A percentile compares a stretch with the other conserved stretches of the same genome.
These are phyloP conservation scores for Teunomyces panamensis DNA, from an alignment of 805 yeast species.

Conservation along the genomic window DNA sequence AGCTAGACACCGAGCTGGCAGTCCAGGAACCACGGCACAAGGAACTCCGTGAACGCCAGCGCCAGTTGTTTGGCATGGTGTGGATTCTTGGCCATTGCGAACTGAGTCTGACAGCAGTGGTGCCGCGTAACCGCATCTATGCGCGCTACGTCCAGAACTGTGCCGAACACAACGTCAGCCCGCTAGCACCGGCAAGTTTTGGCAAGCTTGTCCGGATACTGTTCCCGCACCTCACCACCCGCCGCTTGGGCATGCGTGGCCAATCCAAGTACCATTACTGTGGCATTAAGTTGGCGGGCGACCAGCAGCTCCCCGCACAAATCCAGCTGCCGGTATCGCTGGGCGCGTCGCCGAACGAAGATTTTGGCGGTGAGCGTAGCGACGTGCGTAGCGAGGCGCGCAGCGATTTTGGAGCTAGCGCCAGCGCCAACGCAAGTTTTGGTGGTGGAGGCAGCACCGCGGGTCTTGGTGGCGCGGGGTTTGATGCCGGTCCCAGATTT, in stretches of 20 bases:
- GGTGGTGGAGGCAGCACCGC: background rate
- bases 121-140: slow-evolving; percentile 42
- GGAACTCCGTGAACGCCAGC: slow-evolving; percentile 49
- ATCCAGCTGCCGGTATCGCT: background rate
- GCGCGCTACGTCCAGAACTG: slow-evolving; percentile 41
- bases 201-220: slow-evolving; percentile 58
- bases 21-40: slow-evolving; percentile 6
- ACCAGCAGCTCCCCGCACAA: slow-evolving; percentile 10
- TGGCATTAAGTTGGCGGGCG: slow-evolving; percentile 53
- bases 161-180: slow-evolving; percentile 43
- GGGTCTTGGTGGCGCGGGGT: background rate
- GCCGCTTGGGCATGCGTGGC: slow-evolving; percentile 80
- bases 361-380: background rate
- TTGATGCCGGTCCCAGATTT: background rate
- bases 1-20: slow-evolving; percentile 17
- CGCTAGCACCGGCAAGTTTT: slow-evolving; percentile 74
- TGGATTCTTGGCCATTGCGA: slow-evolving; percentile 74
- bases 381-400: background rate
- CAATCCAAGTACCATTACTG: slow-evolving; percentile 84
- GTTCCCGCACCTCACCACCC: slow-evolving; percentile 66
- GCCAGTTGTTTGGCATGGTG: slow-evolving; percentile 78
- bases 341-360: background rate
- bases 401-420: background rate
- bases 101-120: slow-evolving; percentile 39
- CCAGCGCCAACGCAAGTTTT: background rate